phyloP scores from a whole-genome alignment of 2,329 filamentous ascomycete genomes.

The Colletotrichum abscissum region DNA sequence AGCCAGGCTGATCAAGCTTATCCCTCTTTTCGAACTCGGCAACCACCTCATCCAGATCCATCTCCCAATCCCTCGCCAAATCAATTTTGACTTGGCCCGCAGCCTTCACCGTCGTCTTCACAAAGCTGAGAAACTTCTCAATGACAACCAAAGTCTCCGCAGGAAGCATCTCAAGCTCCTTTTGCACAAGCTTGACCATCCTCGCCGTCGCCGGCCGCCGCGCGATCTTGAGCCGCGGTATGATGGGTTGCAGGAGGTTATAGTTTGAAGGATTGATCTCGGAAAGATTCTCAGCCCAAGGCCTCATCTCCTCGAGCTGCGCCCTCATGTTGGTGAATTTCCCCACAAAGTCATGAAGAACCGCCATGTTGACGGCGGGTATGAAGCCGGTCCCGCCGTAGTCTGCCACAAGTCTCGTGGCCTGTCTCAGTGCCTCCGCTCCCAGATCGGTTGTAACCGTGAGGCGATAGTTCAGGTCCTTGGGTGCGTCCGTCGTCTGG shows the following conservation, averaged over 20 bases:
- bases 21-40: neutral
- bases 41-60: neutral
- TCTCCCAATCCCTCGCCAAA: neutral
- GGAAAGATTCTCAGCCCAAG: neutral
- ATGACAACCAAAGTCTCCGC: neutral
- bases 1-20: neutral
- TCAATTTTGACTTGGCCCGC: neutral
- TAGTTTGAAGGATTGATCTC: conserved; percentile 6
- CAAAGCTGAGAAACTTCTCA: neutral
- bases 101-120: neutral
- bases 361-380: neutral
- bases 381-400: neutral
- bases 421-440: no score
- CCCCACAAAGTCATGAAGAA: neutral
- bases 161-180: conserved; percentile 20
- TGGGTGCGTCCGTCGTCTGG: neutral
- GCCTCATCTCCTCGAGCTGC: neutral
- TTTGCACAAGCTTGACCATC: conserved; percentile 19
- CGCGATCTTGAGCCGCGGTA: conserved; percentile 12
- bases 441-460: no score
- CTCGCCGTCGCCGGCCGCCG: conserved; percentile 1
- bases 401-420: no score
- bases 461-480: no score
- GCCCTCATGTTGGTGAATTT: neutral
- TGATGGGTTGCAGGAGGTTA: neutral